Conservation (phyloP, 106 monocot species). For the Posidonia australis region DNA sequence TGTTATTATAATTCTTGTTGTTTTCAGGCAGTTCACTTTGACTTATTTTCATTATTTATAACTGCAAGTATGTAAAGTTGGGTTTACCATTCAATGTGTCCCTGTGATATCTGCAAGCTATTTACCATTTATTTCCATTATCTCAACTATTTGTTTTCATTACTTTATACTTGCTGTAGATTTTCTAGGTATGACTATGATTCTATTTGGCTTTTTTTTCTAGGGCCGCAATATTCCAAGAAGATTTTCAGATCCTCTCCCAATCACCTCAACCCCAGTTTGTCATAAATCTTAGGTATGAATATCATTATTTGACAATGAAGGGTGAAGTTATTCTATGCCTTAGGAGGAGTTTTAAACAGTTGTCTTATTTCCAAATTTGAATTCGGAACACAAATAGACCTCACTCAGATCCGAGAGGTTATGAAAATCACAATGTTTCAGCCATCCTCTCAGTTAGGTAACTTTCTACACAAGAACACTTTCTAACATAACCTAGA, state of each 20-base stretch:
- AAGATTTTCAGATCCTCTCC: constrained; percentile 59
- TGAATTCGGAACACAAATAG: constrained; percentile 22
- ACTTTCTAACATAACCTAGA: background rate
- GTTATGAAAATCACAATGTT: constrained; percentile 36
- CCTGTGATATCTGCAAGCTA: background rate
- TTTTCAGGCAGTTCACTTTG: no score
- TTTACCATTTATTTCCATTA: background rate
- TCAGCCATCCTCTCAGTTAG: constrained; percentile 64
- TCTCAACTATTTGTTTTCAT: background rate
- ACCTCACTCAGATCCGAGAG: constrained; percentile 59
- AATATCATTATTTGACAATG: background rate
- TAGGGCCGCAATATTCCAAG: constrained; percentile 77
- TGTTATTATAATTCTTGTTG: no score
- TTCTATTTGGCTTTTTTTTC: background rate
- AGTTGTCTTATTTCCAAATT: background rate
- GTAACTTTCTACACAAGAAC: constrained; percentile 12
- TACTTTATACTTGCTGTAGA: background rate
- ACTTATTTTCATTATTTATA: background rate
- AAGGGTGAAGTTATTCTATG: background rate
- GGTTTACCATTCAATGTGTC: background rate
- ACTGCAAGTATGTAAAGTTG: background rate
- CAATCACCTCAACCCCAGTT: constrained; percentile 38
- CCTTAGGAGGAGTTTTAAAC: background rate
- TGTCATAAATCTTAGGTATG: constrained; percentile 59
- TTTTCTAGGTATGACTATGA: background rate